Evolutionary conservation across 2,329 filamentous ascomycete species (phyloP).

Genomic region (Penicillium paneum): DNA sequence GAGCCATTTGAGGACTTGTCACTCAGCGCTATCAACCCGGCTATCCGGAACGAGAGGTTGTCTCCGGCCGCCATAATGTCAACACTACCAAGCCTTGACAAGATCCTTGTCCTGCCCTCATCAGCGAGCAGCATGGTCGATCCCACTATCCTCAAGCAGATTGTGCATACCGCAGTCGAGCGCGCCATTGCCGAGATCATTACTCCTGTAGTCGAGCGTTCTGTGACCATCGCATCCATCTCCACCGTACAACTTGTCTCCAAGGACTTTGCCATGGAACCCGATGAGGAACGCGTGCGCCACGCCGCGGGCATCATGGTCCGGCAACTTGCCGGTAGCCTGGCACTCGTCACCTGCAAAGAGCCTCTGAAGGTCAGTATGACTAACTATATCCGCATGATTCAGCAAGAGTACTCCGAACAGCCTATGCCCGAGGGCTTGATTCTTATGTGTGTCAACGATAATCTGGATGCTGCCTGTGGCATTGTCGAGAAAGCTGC

Average conservation of each 20-base stretch:
- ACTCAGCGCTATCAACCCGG: constrained; percentile 68
- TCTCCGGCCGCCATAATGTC: constrained; percentile 74
- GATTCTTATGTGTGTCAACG: constrained; percentile 98
- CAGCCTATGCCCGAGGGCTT: constrained; percentile 86
- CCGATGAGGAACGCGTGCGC: constrained; percentile 81
- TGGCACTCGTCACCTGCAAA: constrained; percentile 97
- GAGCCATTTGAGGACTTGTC: constrained; percentile 80
- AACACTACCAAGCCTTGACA: constrained; percentile 77
- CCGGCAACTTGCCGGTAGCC: constrained; percentile 85
- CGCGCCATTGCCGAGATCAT: constrained; percentile 95
- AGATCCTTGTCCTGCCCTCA: constrained; percentile 73
- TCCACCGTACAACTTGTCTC: constrained; percentile 92
- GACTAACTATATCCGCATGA: constrained; percentile 92
- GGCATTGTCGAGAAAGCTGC: constrained; percentile 93
- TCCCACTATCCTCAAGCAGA: constrained; percentile 62
- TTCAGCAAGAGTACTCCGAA: constrained; percentile 62
- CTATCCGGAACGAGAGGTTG: constrained; percentile 67
- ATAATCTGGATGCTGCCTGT: constrained; percentile 91
- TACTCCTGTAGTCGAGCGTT: constrained; percentile 92
- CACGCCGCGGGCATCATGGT: constrained; percentile 90
- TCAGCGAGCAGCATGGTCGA: constrained; percentile 74
- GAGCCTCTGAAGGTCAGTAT: constrained; percentile 95
- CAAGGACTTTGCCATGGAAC: constrained; percentile 94
- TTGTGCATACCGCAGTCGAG: constrained; percentile 81
- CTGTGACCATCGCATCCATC: constrained; percentile 95